phyloP scores from a whole-genome alignment of 805 yeast species.

The Candida germanica region DNA sequence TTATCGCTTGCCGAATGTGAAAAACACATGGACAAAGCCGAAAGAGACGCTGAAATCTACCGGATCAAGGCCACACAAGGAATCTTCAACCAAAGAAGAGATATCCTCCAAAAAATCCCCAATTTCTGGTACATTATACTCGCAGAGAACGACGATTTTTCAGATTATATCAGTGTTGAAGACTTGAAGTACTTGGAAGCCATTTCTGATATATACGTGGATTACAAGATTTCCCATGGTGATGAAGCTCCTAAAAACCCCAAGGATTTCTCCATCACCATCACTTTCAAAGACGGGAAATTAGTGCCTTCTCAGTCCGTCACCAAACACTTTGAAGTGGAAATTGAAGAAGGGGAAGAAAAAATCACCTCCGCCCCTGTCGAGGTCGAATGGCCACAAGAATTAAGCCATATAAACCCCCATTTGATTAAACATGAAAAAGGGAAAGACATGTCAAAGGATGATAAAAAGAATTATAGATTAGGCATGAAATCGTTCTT shows the following conservation, averaged over 20 bases:
- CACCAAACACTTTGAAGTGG: conserved; percentile 54
- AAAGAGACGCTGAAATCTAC: conserved; percentile 55
- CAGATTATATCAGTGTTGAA: conserved; percentile 71
- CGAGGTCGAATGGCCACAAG: conserved; percentile 66
- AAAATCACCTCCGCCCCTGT: conserved; percentile 52
- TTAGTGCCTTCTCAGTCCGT: conserved; percentile 57
- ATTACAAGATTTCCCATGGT: conserved; percentile 41
- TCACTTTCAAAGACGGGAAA: conserved; percentile 49
- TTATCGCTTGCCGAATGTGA: conserved; percentile 55
- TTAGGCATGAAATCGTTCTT: conserved; percentile 80
- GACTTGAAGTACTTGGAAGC: conserved; percentile 75
- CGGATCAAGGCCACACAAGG: conserved; percentile 53
- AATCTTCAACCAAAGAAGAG: conserved; percentile 57
- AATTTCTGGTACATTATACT: conserved; percentile 86
- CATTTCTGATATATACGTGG: conserved; percentile 61
- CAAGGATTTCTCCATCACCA: conserved; percentile 57
- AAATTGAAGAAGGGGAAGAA: conserved; percentile 53
- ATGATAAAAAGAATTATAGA: conserved; percentile 60
- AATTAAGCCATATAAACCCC: conserved; percentile 57
- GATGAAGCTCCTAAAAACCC: conserved; percentile 21
- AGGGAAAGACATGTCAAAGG: conserved; percentile 37
- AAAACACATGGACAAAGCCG: conserved; percentile 56
- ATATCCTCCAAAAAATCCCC: conserved; percentile 52
- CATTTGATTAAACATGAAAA: conserved; percentile 40
- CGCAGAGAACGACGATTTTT: conserved; percentile 80